Evolutionary conservation across 768 basidiomycete species (phyloP), one percentile per base, ranked within the genome.

Genomic region (Amanita muscaria): DNA sequence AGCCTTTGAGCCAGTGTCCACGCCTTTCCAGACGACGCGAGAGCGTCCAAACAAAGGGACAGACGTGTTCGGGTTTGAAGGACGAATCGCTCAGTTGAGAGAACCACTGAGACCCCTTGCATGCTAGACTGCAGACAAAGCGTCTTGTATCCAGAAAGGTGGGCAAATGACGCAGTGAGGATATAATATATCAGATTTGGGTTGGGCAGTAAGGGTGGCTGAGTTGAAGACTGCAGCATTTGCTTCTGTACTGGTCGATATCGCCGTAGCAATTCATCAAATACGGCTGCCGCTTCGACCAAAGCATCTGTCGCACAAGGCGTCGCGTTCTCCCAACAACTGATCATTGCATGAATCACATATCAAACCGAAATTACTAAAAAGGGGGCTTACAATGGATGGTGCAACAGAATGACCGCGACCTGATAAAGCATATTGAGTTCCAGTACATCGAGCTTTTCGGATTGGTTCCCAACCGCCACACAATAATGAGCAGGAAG

Each of bases 401-500:
- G 51, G 24, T 53, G 56, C 2, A 61, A 52, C 46, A 61, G 47
- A 23, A 57, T 59, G 16, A 55, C 47, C 4, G 57, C 58, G 19
- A 59, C 53, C 21, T 61, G 58, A 43, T 59, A 59, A 15, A 58
- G 47, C 60, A 61, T 59, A 24, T 61, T 58, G 30, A 53, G 50
- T 45, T 61, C 60, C 31, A 61, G 42, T 14, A 61, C 56, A n/a
- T 53, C 49, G 6, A 53, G 52, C 5, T 52, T 12, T 29, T 6
- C 54, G n/a, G 50, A 46, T 43, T 54, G 53, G 33, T 51, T 50
- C 6, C 60, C 60, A 14, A 58, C 52, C 4, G 54, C 51, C 23
- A 61, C 53, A 2, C 53, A 55, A 46, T 57, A 59, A 14, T 53
- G 51, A 32, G 42, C 43, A 2, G 60, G 60, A 5, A 61, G 53